Evolutionary conservation across 1,139 yeast genomes (phyloP).

Genomic region (Geotrichum bryndzae): DNA sequence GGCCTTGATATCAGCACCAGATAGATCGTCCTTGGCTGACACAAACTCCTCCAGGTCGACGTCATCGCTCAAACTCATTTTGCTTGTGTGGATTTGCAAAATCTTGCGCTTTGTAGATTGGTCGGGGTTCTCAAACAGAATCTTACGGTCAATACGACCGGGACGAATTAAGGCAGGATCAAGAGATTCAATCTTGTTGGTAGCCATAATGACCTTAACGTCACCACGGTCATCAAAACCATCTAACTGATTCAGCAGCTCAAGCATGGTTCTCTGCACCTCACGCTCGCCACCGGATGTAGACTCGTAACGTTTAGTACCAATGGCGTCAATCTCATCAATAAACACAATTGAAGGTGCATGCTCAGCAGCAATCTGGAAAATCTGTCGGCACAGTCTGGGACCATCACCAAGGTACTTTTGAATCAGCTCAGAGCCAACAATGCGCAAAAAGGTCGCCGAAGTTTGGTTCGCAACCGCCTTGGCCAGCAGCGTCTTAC

Average conservation of each 20-base stretch:
- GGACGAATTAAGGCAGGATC: conserved; percentile 99
- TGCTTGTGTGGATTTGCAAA: conserved; percentile 85
- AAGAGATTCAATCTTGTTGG: conserved; percentile 88
- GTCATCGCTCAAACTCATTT: conserved; percentile 85
- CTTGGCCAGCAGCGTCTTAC: conserved; percentile 92
- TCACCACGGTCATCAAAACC: conserved; percentile 99
- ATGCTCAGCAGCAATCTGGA: conserved; percentile 94
- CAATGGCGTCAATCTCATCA: conserved; percentile 98
- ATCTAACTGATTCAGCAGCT: conserved; percentile 89
- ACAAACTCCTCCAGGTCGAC: conserved; percentile 88
- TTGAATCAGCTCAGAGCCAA: conserved; percentile 94
- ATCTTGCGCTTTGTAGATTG: conserved; percentile 89
- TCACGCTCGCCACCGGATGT: conserved; percentile 97
- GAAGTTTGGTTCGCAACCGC: conserved; percentile 98
- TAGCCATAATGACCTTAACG: conserved; percentile 98
- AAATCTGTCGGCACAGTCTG: conserved; percentile 85
- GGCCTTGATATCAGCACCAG: conserved; percentile 98
- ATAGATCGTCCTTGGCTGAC: conserved; percentile 85
- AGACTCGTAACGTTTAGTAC: conserved; percentile 94
- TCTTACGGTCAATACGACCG: conserved; percentile 97
- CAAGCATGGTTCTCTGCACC: conserved; percentile 98
- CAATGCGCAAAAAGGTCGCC: conserved; percentile 93
- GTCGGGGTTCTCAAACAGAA: conserved; percentile 93
- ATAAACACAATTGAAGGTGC: conserved; percentile 98
- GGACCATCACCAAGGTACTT: conserved; percentile 98